Base-by-base conservation (phyloP, 1,139 yeast genomes). In the Debaryomycetaceae sp. region DNA sequence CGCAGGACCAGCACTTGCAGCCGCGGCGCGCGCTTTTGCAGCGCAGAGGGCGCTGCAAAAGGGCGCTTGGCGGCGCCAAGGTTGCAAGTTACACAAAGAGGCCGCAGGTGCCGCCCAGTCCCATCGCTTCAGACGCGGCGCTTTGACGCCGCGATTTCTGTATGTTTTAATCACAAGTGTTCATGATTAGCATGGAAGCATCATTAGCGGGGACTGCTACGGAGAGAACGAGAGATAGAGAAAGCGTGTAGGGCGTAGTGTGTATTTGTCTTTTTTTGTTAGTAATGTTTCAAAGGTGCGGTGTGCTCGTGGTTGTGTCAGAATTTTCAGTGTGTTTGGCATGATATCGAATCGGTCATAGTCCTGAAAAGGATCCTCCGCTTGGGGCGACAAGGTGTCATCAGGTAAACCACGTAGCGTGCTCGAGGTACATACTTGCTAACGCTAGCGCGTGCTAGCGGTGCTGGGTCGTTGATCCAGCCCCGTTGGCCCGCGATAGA, bases 351-450 rank as follows among this genome's bases (percentile, higher is more conserved):
- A 59, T 67, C 74, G 73, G 72, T 67, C 73, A 67, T 64, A 43
- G 71, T 65, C 73, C 73, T 66, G 73, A 67, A 64, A 45, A 66
- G 72, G 72, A 62, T 51, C 71, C 72, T 67, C 74, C 72, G 74
- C 58, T 54, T 67, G 74, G 74, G 74, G 74, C 74, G 74, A 67
- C 74, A 65, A 44, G 61, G 47, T 56, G 73, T 67, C 74, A 67
- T 67, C 74, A 64, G 41, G 24, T n/a, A n/a, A n/a, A n/a, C 6
- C 16, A 8, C 10, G 12, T 9, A 8, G 9, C 14, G 12, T 9
- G 15, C 9, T 6, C 25, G 5, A 16, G 8, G 15, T n/a, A 16
- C 16, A 2, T 23, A 27, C 31, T 27, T 24, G 14, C 14, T n/a
- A n/a, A n/a, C n/a, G n/a, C n/a, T n/a, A n/a, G 7, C 12, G 8